A percentile compares a stretch with the other conserved stretches of the same genome.
Conservation (phyloP, 2,329 filamentous ascomycete species). For the Exophiala spinifera region DNA sequence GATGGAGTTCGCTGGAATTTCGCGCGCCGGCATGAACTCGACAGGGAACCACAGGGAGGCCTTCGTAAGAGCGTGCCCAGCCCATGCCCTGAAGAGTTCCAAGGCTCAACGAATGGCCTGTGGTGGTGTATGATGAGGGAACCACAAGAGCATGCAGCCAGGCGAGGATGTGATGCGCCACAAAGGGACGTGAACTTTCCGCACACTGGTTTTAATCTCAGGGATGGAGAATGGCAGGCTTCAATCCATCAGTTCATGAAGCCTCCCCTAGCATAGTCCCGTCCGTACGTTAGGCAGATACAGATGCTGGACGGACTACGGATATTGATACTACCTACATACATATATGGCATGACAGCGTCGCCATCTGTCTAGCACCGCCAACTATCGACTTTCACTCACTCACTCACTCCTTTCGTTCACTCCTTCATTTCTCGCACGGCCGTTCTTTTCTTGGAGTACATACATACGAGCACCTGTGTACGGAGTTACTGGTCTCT, state of each 20-base stretch:
- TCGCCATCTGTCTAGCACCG: no score
- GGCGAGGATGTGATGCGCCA: constrained; percentile 2
- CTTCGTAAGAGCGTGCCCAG: constrained; percentile 1
- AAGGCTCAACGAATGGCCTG: constrained; percentile 12
- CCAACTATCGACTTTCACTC: no score
- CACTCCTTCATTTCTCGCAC: no score
- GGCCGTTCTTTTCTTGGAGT: no score
- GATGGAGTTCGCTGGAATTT: constrained; percentile 3
- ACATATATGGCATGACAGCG: no score
- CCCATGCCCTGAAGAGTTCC: constrained; percentile 11
- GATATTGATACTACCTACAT: no score
- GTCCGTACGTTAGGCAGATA: no score
- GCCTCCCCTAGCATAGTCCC: no score
- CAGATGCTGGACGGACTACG: no score
- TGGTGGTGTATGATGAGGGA: constrained; percentile 3
- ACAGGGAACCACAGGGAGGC: constrained; percentile 12
- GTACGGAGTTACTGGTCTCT: no score
- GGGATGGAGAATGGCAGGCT: constrained; percentile 1
- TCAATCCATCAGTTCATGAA: not conserved
- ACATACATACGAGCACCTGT: no score
- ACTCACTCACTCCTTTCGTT: no score
- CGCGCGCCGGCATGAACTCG: constrained; percentile 22
- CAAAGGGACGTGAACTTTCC: not conserved
- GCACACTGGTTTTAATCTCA: constrained; percentile 1
- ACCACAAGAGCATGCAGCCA: not conserved